Conservation (phyloP, 352 stramenopile species). For the Blastocystis sp. region DNA sequence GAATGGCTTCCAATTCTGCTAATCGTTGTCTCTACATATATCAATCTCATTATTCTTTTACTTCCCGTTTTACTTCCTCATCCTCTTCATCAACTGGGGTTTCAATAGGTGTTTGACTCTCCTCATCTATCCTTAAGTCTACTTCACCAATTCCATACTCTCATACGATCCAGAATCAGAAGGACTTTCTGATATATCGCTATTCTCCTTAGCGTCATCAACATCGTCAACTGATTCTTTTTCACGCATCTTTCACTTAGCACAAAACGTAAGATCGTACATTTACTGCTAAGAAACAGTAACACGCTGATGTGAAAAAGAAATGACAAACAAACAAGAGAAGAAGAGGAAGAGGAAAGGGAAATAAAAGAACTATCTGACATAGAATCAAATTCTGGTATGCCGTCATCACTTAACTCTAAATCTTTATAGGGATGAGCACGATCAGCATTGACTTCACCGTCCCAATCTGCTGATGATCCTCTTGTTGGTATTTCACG, state of each 20-base stretch:
- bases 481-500: neutral
- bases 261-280: no score
- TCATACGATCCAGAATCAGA: neutral
- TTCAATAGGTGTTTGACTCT: no score
- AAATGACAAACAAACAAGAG: neutral
- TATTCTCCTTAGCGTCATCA: neutral
- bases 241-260: neutral
- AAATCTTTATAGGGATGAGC: neutral
- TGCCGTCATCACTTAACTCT: constrained; percentile 1
- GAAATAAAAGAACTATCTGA: neutral
- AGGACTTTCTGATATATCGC: neutral
- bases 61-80: neutral
- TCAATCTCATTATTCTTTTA: neutral
- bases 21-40: neutral
- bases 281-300: neutral
- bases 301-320: neutral
- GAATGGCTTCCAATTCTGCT: neutral
- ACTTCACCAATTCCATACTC: neutral
- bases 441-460: neutral
- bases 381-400: neutral
- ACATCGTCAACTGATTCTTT: neutral
- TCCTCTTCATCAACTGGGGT: neutral
- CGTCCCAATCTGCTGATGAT: neutral
- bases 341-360: neutral
- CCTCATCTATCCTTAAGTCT: no score